Percentiles rank a stretch among this genome's conserved stretches.
Evolutionary conservation across 805 yeast genomes (phyloP).

Genomic region (Teunomyces tritomae): DNA sequence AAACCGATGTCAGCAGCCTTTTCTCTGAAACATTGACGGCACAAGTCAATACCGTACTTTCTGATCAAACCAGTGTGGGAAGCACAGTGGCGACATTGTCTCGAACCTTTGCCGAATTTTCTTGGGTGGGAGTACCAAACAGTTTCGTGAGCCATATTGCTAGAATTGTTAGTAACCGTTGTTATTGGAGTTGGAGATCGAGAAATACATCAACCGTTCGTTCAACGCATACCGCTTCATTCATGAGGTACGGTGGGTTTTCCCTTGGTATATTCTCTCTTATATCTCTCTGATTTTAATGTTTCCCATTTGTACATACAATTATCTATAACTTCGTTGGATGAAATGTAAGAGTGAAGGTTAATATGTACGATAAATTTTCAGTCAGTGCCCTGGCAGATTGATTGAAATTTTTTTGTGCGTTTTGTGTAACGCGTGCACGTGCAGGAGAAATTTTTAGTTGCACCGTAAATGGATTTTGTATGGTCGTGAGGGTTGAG

Average conservation of each 20-base stretch:
- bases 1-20: slow-evolving; percentile 98
- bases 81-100: slow-evolving; percentile 99
- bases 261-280: neutral
- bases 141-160: slow-evolving; percentile 99
- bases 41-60: slow-evolving; percentile 98
- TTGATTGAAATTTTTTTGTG: slow-evolving; percentile 1
- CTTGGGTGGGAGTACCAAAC: slow-evolving; percentile 99
- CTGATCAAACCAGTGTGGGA: slow-evolving; percentile 99
- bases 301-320: slow-evolving; percentile 11
- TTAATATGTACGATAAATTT: slow-evolving; percentile 7
- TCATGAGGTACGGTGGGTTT: neutral
- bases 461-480: neutral
- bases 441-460: neutral
- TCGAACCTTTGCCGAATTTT: slow-evolving; percentile 99
- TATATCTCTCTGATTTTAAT: no score
- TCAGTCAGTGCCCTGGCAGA: slow-evolving; percentile 3
- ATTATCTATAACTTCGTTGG: slow-evolving; percentile 18
- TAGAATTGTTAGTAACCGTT: slow-evolving; percentile 34
- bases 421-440: neutral
- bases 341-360: slow-evolving; percentile 8
- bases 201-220: neutral
- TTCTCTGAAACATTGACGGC: slow-evolving; percentile 99
- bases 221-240: neutral
- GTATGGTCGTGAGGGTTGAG: slow-evolving; percentile 5
- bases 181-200: neutral